Percentiles rank a stretch among this genome's conserved stretches.
phyloP scores from a whole-genome alignment of 169 alveolate species.

The Babesia sp. region DNA sequence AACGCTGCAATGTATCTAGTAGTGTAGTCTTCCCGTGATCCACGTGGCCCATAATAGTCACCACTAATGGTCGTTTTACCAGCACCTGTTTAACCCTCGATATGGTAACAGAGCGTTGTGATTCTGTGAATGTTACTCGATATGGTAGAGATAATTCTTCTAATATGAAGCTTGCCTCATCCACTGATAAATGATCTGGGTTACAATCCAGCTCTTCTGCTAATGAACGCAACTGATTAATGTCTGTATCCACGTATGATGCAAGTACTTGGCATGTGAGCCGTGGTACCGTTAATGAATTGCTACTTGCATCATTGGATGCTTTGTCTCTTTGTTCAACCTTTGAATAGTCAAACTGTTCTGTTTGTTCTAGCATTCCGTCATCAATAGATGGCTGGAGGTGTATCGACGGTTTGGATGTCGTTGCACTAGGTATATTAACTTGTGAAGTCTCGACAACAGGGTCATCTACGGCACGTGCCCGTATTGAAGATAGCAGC shows the following conservation, averaged over 20 bases:
- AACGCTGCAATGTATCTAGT: constrained; percentile 77
- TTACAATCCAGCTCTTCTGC: constrained; percentile 44
- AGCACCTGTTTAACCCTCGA: constrained; percentile 80
- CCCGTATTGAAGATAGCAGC: not conserved
- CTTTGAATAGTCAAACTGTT: not conserved
- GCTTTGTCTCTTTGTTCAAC: not conserved
- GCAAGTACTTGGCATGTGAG: constrained; percentile 16
- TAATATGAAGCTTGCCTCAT: constrained; percentile 85
- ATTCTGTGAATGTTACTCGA: constrained; percentile 2
- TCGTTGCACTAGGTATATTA: not conserved
- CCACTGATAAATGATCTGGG: constrained; percentile 31
- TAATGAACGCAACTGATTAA: not conserved
- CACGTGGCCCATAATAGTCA: constrained; percentile 96
- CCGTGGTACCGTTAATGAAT: not conserved
- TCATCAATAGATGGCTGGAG: not conserved
- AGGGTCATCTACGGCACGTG: not conserved
- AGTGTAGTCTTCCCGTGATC: constrained; percentile 97
- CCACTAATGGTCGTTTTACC: constrained; percentile 87
- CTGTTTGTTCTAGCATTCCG: not conserved
- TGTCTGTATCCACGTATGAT: not conserved
- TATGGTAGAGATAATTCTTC: constrained; percentile 79
- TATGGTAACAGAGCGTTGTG: constrained; percentile 61
- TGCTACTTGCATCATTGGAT: not conserved
- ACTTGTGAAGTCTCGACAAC: not conserved
- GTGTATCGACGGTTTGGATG: not conserved